These are phyloP conservation scores for Gliomastix tumulicola DNA, from an alignment of 2,329 filamentous ascomycete species.

Conservation along the genomic window DNA sequence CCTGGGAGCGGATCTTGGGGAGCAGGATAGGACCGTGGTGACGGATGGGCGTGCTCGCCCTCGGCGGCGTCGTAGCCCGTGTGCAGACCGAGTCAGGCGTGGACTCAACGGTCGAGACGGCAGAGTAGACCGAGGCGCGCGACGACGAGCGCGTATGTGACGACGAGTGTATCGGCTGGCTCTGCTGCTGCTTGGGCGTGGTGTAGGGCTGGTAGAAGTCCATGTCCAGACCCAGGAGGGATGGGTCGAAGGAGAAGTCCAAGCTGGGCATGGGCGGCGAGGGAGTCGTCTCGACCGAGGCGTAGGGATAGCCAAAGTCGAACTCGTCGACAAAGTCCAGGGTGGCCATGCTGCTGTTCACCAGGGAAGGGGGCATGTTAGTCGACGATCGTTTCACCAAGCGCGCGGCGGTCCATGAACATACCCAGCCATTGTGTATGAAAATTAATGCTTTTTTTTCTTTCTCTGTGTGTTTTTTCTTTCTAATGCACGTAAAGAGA, in stretches of 20 bases:
- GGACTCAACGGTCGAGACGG: slow-evolving; percentile 50
- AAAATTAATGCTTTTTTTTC: neutral
- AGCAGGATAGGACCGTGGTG: slow-evolving; percentile 75
- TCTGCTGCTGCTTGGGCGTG: neutral
- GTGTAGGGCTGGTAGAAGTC: slow-evolving; percentile 11
- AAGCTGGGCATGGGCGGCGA: slow-evolving; percentile 5
- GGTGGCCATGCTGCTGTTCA: neutral
- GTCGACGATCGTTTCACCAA: no score
- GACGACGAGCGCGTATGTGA: slow-evolving; percentile 58
- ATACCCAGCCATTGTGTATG: neutral
- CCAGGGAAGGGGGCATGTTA: no score
- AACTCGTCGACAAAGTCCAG: neutral
- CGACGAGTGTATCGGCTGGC: no score
- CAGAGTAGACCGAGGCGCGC: slow-evolving; percentile 55
- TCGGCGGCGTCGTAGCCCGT: slow-evolving; percentile 59
- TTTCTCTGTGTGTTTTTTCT: no score
- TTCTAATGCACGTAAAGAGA: no score
- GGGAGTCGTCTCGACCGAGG: slow-evolving; percentile 2
- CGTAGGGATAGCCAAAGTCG: slow-evolving; percentile 4
- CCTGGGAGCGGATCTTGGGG: slow-evolving; percentile 80
- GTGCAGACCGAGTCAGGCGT: slow-evolving; percentile 61
- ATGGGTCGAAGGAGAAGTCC: slow-evolving; percentile 6
- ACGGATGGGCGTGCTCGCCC: slow-evolving; percentile 61
- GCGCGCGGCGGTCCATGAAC: no score
- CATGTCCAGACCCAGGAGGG: slow-evolving; percentile 42